Percentiles rank a stretch among this genome's conserved stretches.
Evolutionary conservation across 441 rosid species (phyloP).

Genomic region (Capsella rubella): DNA sequence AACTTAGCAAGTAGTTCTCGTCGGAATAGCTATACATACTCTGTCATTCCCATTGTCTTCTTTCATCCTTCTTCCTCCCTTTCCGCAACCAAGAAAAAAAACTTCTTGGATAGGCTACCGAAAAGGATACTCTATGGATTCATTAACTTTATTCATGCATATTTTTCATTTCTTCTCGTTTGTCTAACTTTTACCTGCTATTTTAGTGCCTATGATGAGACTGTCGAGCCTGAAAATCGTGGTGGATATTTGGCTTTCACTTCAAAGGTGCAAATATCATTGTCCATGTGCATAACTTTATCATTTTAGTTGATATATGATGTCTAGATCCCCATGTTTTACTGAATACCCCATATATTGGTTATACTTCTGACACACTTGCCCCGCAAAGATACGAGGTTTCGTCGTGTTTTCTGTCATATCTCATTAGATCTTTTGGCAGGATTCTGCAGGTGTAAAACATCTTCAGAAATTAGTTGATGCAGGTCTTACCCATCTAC

Average conservation of each 20-base stretch:
- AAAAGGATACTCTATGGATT: slow-evolving; percentile 4
- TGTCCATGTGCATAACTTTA: slow-evolving; percentile 24
- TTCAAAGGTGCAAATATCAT: slow-evolving; percentile 56
- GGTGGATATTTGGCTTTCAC: slow-evolving; percentile 95
- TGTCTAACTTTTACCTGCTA: slow-evolving; percentile 39
- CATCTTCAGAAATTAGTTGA: slow-evolving; percentile 83
- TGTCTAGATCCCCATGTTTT: slow-evolving; percentile 4
- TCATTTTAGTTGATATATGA: slow-evolving; percentile 12
- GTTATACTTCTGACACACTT: slow-evolving; percentile 10
- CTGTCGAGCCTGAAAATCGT: slow-evolving; percentile 64
- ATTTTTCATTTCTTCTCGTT: slow-evolving; percentile 39
- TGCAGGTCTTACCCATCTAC: slow-evolving; percentile 94
- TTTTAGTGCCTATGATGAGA: slow-evolving; percentile 72
- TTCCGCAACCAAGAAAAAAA: neutral
- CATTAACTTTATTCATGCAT: slow-evolving; percentile 32
- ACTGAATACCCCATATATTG: neutral
- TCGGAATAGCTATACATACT: slow-evolving; percentile 3
- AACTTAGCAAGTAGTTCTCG: slow-evolving; percentile 12
- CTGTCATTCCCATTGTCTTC: neutral
- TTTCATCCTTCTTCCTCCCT: slow-evolving; percentile 12
- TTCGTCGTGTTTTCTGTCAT: slow-evolving; percentile 12
- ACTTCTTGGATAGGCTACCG: neutral
- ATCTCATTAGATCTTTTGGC: slow-evolving; percentile 43
- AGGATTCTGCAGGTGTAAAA: slow-evolving; percentile 83
- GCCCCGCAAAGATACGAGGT: slow-evolving; percentile 1